Evolutionary conservation across 2,329 filamentous ascomycete species (phyloP).

Genomic region (Aspergillus ustus): DNA sequence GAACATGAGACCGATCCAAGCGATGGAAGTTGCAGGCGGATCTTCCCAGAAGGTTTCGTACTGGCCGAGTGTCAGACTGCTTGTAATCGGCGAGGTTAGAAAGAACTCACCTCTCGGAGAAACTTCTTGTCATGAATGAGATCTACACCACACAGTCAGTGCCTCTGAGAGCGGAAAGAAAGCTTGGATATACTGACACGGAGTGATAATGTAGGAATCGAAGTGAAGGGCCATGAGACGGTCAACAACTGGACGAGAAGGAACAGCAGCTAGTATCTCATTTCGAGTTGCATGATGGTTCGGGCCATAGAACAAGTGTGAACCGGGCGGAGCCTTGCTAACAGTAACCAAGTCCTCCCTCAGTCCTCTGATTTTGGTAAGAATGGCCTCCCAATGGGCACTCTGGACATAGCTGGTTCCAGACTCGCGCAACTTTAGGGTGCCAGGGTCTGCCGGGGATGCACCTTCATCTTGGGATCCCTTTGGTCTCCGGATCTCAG

Average conservation of each 20-base stretch:
- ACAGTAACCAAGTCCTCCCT: conserved; percentile 1
- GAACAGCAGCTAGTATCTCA: conserved; percentile 1
- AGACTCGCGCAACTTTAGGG: neutral
- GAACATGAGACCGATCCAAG: neutral
- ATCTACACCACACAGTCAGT: neutral
- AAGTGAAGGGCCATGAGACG: conserved; percentile 5
- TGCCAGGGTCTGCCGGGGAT: neutral
- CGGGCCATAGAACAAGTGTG: conserved; percentile 4
- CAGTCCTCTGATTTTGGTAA: neutral
- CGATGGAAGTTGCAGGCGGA: neutral
- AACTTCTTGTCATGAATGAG: conserved; percentile 6
- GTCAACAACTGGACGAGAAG: conserved; percentile 1
- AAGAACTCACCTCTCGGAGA: conserved; percentile 1
- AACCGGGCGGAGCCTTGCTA: neutral
- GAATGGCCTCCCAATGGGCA: conserved; percentile 1
- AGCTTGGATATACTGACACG: neutral
- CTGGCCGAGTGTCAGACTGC: neutral
- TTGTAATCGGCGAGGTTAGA: neutral
- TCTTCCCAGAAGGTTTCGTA: conserved; percentile 1
- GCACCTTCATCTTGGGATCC: neutral
- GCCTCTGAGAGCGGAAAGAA: neutral
- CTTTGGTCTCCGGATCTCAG: neutral
- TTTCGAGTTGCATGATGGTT: neutral
- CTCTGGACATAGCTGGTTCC: conserved; percentile 3
- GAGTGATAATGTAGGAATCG: conserved; percentile 1